phyloP scores from a whole-genome alignment of 2,329 filamentous ascomycete species.

The Ophiostoma triangulosporum region DNA sequence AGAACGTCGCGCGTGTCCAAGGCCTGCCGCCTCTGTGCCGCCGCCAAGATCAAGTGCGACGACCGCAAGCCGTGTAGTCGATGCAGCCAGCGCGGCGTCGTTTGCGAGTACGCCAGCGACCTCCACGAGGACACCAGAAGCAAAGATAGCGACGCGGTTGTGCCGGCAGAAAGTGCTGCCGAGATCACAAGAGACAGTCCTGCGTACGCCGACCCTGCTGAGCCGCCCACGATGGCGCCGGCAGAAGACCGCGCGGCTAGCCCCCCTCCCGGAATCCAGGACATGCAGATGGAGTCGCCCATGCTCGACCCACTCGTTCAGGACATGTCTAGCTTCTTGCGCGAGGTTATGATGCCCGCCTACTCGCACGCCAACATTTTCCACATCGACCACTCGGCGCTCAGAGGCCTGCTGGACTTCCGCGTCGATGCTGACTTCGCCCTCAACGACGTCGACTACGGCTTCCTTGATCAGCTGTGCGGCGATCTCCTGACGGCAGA shows the following conservation, averaged over 20 bases:
- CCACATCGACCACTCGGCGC: slow-evolving; percentile 26
- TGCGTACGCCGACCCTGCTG: neutral
- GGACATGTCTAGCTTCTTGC: slow-evolving; percentile 33
- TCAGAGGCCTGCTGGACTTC: slow-evolving; percentile 33
- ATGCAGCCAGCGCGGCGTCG: slow-evolving; percentile 32
- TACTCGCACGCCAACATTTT: slow-evolving; percentile 17
- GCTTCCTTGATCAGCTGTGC: slow-evolving; percentile 36
- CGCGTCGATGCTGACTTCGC: slow-evolving; percentile 36
- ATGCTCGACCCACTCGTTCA: neutral
- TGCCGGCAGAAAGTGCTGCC: neutral
- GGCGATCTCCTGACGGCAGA: slow-evolving; percentile 21
- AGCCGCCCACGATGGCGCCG: too few relatives aligned
- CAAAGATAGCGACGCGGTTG: neutral
- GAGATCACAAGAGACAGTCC: neutral
- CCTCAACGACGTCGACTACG: slow-evolving; percentile 38
- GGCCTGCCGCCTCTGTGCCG: slow-evolving; percentile 37
- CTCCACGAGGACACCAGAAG: neutral
- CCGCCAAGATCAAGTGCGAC: slow-evolving; percentile 41
- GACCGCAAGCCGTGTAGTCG: slow-evolving; percentile 40
- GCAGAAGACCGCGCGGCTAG: too few relatives aligned
- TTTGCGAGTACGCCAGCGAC: slow-evolving; percentile 25
- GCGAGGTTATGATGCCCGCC: slow-evolving; percentile 36
- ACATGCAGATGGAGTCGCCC: neutral
- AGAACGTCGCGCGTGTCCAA: slow-evolving; percentile 35
- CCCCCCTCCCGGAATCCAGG: too few relatives aligned